Percentiles rank a stretch among this genome's conserved stretches.
Conservation (phyloP, 1,284 basidiomycete genomes). For the Heterobasidion parviporum region DNA sequence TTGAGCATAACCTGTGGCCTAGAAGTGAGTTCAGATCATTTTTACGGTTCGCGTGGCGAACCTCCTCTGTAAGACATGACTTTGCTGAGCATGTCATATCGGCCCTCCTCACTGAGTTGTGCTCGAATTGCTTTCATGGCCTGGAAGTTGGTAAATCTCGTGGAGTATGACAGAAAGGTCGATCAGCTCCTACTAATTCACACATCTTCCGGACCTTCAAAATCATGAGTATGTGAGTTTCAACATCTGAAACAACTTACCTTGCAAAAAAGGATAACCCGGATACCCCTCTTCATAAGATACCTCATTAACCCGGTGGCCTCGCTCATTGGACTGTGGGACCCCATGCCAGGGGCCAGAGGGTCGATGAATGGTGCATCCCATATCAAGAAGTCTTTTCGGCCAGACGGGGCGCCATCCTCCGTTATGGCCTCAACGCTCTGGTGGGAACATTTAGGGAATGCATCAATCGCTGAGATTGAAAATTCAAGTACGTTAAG, state of each 20-base stretch:
- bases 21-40: too few species aligned
- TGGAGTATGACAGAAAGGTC: not conserved
- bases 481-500: slow-evolving; percentile 34
- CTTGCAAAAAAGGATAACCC: slow-evolving; percentile 86
- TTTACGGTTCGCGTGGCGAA: slow-evolving; percentile 17
- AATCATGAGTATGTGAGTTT: not conserved
- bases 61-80: slow-evolving; percentile 86
- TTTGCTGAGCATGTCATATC: slow-evolving; percentile 67
- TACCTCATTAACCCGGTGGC: slow-evolving; percentile 72
- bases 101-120: slow-evolving; percentile 69
- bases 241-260: slow-evolving; percentile 27
- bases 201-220: slow-evolving; percentile 70
- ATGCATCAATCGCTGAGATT: not conserved
- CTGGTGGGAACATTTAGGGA: slow-evolving; percentile 13
- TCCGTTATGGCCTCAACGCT: slow-evolving; percentile 66
- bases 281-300: slow-evolving; percentile 74
- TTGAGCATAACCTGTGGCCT: slow-evolving; percentile 44
- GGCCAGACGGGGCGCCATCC: slow-evolving; percentile 80
- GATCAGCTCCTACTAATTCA: slow-evolving; percentile 47
- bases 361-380: slow-evolving; percentile 61
- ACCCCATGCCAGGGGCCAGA: slow-evolving; percentile 47
- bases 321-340: slow-evolving; percentile 59
- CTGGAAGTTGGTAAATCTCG: slow-evolving; percentile 23
- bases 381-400: slow-evolving; percentile 78
- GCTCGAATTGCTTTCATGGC: slow-evolving; percentile 76